Evolutionary conservation across 106 monocot species (phyloP).

Genomic region (Ottelia alismoides): DNA sequence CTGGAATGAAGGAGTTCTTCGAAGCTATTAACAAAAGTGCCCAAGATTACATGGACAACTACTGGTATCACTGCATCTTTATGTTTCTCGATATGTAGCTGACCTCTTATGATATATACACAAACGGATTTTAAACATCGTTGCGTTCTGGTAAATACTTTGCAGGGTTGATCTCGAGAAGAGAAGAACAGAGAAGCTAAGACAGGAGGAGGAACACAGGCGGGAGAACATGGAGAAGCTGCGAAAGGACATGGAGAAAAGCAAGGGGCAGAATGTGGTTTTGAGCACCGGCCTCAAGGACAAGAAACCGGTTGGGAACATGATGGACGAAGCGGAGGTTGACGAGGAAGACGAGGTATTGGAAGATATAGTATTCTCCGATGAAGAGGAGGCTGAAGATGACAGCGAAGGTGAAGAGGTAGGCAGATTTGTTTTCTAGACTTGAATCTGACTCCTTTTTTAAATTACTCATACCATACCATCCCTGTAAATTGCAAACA

Average conservation of each 20-base stretch:
- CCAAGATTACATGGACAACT: slow-evolving; percentile 81
- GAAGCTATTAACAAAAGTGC: slow-evolving; percentile 70
- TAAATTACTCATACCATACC: no score
- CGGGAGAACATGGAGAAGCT: slow-evolving; percentile 71
- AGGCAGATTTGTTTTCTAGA: slow-evolving; percentile 59
- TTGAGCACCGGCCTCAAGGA: slow-evolving; percentile 84
- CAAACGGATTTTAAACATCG: no score
- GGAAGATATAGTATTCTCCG: slow-evolving; percentile 25
- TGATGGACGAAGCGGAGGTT: slow-evolving; percentile 30
- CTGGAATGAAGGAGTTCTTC: slow-evolving; percentile 76
- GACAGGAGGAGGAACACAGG: slow-evolving; percentile 55
- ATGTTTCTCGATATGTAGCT: not conserved
- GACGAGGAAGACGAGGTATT: slow-evolving; percentile 66
- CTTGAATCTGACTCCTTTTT: no score
- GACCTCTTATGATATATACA: not conserved
- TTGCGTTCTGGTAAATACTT: no score
- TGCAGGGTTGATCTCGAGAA: slow-evolving; percentile 90
- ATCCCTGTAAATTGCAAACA: no score
- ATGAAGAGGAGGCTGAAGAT: slow-evolving; percentile 56
- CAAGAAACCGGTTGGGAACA: slow-evolving; percentile 20
- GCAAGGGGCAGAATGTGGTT: slow-evolving; percentile 76
- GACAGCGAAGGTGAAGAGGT: slow-evolving; percentile 86
- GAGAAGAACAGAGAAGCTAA: slow-evolving; percentile 73
- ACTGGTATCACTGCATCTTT: slow-evolving; percentile 34
- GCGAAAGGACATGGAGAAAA: slow-evolving; percentile 68